Base-by-base conservation (phyloP, 2,329 filamentous ascomycete species). In the Ascochyta koolunga region DNA sequence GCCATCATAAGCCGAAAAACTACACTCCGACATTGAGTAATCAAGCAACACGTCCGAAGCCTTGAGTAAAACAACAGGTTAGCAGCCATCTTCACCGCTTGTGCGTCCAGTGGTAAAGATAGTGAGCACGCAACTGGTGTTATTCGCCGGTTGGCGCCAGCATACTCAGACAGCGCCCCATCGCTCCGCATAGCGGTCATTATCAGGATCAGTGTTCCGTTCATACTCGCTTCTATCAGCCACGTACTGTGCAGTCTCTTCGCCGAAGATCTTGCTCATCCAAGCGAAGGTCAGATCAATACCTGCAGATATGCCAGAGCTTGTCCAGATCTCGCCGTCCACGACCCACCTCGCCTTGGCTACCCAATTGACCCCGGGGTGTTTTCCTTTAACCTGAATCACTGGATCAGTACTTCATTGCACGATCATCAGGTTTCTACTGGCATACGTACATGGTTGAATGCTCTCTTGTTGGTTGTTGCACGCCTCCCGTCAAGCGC, bases 301-400 rank as follows among this genome's bases (percentile, higher is more conserved):
- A 0, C 86, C 86, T 1, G 86, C 85, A 45, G 80, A 80, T 5
- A 88, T 80, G 0, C 88, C 87, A 0, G 84, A 86, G 2, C 83
- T 83, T 3, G 83, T 85, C 86, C 87, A 90, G 7, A 89, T 75
- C 53, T 88, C 86, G 4, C 83, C 86, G 70, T 89, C 86, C 0
- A 79, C 75, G 0, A 88, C 83, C 83, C 85, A 90, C 33, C 88
- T 78, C 18, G 87, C 87, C 24, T 79, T 78, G 0, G 78, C 72
- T 22, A 86, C 78, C 87, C 87, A 90, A 0, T 82, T 70, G 0
- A 87, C 83, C 0, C 78, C 73, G 0, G 80, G 77, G 0, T 82
- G 79, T 46, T 79, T 72, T 1, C 74, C 67, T 2, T 74, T 81
- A 8, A 83, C 80, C 58, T 72, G 21, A 21, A 13, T 0, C 1